Percentiles rank a stretch among this genome's conserved stretches.
Conservation (phyloP, 164 flowering plant genomes). For the Piper longum region DNA sequence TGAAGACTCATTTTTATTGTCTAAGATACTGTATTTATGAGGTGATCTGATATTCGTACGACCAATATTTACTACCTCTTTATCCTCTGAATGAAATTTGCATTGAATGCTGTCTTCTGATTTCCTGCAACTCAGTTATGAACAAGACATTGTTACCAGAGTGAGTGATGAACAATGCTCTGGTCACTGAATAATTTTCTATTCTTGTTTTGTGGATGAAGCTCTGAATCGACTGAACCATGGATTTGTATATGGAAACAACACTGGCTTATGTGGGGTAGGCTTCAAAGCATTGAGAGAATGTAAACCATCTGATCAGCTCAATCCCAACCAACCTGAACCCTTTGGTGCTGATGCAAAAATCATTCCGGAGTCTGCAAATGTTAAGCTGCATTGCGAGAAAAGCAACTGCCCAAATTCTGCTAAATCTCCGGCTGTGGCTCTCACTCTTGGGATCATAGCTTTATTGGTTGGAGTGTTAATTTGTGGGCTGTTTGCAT, state of each 20-base stretch:
- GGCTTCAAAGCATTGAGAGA: conserved; percentile 35
- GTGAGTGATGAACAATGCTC: background rate
- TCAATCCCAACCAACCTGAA: conserved; percentile 33
- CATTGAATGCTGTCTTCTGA: background rate
- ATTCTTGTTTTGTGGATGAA: background rate
- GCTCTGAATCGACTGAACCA: conserved; percentile 44
- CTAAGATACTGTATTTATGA: too few species aligned
- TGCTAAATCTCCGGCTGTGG: conserved; percentile 20
- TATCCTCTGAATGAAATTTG: background rate
- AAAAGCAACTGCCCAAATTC: conserved; percentile 20
- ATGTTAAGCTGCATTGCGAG: conserved; percentile 29
- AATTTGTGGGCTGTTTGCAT: conserved; percentile 28
- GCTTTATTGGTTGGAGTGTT: conserved; percentile 19
- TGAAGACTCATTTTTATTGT: too few species aligned
- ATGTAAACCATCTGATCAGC: conserved; percentile 24
- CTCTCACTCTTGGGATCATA: conserved; percentile 34
- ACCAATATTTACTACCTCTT: background rate
- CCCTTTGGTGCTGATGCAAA: conserved; percentile 31
- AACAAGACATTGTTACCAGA: too few species aligned
- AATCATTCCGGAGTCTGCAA: conserved; percentile 57
- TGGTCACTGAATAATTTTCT: background rate
- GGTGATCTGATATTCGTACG: background rate
- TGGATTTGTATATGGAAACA: conserved; percentile 63
- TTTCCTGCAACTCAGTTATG: too few species aligned
- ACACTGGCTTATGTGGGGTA: conserved; percentile 52